Evolutionary conservation across 805 yeast species (phyloP).

Genomic region (Priceomyces castillae): DNA sequence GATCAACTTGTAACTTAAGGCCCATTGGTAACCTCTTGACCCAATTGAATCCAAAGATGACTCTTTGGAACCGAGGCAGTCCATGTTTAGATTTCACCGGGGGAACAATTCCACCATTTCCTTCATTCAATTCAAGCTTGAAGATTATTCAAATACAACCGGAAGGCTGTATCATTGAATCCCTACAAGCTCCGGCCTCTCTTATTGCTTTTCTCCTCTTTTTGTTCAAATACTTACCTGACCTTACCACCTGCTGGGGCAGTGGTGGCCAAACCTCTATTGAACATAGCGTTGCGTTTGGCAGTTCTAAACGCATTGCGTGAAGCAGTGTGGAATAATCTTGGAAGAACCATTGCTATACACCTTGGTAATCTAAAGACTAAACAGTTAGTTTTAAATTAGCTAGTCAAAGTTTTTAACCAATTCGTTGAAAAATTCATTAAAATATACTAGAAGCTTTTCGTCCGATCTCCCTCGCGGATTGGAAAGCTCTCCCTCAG

Average conservation of each 20-base stretch:
- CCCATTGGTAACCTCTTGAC: too few species aligned
- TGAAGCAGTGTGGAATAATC: conserved; percentile 55
- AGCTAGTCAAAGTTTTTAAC: conserved; percentile 7
- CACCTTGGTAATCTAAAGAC: conserved; percentile 23
- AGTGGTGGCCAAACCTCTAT: conserved; percentile 76
- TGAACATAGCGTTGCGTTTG: conserved; percentile 73
- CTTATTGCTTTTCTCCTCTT: neutral
- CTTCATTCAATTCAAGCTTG: too few species aligned
- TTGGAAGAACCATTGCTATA: conserved; percentile 53
- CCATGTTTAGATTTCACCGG: too few species aligned
- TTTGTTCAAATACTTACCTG: conserved; percentile 50
- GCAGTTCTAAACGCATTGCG: conserved; percentile 89
- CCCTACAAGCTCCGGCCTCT: neutral
- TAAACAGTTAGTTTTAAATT: conserved; percentile 9
- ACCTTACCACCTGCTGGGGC: conserved; percentile 78
- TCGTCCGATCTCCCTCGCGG: conserved; percentile 7
- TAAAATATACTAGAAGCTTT: conserved; percentile 6
- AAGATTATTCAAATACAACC: too few species aligned
- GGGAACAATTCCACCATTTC: too few species aligned
- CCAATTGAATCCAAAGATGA: too few species aligned
- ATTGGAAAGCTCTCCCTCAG: conserved; percentile 1
- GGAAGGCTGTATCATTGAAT: too few species aligned
- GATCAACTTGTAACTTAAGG: too few species aligned
- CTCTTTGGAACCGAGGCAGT: too few species aligned
- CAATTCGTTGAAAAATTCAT: conserved; percentile 6